A percentile compares a stretch with the other conserved stretches of the same genome.
phyloP scores from a whole-genome alignment of 78 protist species.

The Dictyostelium citrinum region DNA sequence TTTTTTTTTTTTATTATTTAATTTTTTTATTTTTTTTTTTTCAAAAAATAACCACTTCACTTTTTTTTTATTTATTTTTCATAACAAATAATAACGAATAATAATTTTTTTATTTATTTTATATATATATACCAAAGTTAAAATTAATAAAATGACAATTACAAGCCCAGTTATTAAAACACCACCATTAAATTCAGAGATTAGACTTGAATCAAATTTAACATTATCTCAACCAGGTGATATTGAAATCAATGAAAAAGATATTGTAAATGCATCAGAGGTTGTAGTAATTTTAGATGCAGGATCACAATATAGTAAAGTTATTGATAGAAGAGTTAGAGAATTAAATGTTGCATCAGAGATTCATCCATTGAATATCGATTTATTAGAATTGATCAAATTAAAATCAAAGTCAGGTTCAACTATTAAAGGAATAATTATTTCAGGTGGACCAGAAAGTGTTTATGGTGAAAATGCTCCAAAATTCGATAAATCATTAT shows the following conservation, averaged over 20 bases:
- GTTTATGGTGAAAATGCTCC: slow-evolving; percentile 91
- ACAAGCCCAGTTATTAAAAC: slow-evolving; percentile 53
- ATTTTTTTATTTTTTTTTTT: not conserved
- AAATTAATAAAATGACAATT: not conserved
- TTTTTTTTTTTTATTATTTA: not conserved
- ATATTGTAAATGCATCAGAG: slow-evolving; percentile 33
- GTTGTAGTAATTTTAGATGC: slow-evolving; percentile 88
- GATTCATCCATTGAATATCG: slow-evolving; percentile 81
- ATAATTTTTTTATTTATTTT: too few relatives aligned
- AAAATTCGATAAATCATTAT: slow-evolving; percentile 67
- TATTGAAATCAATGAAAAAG: not conserved
- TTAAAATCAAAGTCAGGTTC: not conserved
- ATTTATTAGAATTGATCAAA: slow-evolving; percentile 19
- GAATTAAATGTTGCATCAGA: slow-evolving; percentile 92
- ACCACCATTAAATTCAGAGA: slow-evolving; percentile 10
- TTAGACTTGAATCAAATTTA: slow-evolving; percentile 31
- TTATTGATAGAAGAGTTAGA: slow-evolving; percentile 95
- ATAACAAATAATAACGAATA: too few relatives aligned
- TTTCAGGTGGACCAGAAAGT: slow-evolving; percentile 94
- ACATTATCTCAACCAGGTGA: not conserved
- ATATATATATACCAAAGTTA: too few relatives aligned
- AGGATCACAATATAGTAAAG: slow-evolving; percentile 92
- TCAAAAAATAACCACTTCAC: too few relatives aligned
- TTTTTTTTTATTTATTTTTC: too few relatives aligned
- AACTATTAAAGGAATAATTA: slow-evolving; percentile 83